Conservation (phyloP, 345 rosid genomes). For the Gynandropsis gynandra region DNA sequence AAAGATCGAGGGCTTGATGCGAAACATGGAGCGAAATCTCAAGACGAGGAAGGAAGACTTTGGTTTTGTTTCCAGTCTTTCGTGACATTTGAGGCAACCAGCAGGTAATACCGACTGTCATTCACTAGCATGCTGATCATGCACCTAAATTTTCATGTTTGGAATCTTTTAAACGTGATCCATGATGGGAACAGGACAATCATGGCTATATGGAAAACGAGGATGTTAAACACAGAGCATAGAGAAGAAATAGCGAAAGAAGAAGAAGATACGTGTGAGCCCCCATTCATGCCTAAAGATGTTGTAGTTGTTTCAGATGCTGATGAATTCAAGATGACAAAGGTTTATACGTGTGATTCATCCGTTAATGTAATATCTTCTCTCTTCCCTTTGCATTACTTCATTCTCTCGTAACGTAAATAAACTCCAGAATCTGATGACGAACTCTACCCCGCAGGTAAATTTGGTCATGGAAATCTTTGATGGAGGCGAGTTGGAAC, state of each 20-base stretch:
- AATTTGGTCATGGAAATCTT: slow-evolving; percentile 56
- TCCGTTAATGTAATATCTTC: slow-evolving; percentile 40
- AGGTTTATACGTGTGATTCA: slow-evolving; percentile 48
- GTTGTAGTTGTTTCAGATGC: slow-evolving; percentile 22
- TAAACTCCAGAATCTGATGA: neutral
- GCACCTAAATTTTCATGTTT: neutral
- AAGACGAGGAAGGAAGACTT: slow-evolving; percentile 77
- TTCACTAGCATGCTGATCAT: neutral
- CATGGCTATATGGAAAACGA: slow-evolving; percentile 78
- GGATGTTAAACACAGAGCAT: slow-evolving; percentile 46
- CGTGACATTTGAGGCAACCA: slow-evolving; percentile 59
- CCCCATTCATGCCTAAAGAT: slow-evolving; percentile 31
- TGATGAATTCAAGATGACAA: slow-evolving; percentile 45
- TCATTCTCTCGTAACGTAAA: neutral
- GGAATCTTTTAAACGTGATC: slow-evolving; percentile 7
- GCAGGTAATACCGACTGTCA: slow-evolving; percentile 47
- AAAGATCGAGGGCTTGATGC: slow-evolving; percentile 71
- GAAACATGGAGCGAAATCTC: slow-evolving; percentile 67
- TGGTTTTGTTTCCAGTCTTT: slow-evolving; percentile 68
- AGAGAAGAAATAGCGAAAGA: slow-evolving; percentile 54
- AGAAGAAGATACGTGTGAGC: slow-evolving; percentile 43
- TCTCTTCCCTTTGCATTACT: slow-evolving; percentile 8
- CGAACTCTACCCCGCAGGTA: slow-evolving; percentile 32
- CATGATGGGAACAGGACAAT: slow-evolving; percentile 49
- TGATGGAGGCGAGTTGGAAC: slow-evolving; percentile 61